Evolutionary conservation across 768 basidiomycete genomes (phyloP).

Genomic region (Tricholomella constricta): DNA sequence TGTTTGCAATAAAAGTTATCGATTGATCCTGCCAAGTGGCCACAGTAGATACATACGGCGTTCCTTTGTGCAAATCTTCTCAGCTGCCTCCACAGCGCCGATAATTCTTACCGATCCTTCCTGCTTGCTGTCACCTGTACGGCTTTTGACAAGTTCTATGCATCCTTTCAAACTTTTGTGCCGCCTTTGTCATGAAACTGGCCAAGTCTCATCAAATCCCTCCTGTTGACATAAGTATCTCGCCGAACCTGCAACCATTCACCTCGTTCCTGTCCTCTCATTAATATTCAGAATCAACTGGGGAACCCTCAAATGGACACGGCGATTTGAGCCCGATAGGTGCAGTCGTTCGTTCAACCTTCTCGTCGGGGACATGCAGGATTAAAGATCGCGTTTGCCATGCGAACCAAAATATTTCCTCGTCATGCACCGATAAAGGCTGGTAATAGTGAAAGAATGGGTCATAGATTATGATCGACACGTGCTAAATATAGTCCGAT

Average conservation of each 20-base stretch:
- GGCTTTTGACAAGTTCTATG: not conserved
- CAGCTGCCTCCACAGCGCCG: no score
- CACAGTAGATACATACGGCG: not conserved
- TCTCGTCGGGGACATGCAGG: not conserved
- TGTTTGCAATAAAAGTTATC: not conserved
- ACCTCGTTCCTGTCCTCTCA: no score
- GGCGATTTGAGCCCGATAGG: not conserved
- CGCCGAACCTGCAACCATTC: not conserved
- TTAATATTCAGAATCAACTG: no score
- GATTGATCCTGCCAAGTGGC: not conserved
- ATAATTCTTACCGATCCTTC: no score
- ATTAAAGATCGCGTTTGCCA: not conserved
- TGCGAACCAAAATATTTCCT: not conserved
- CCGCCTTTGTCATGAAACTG: not conserved
- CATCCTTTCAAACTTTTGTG: not conserved
- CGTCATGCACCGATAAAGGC: not conserved
- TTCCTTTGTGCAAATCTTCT: not conserved
- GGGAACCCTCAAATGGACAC: not conserved
- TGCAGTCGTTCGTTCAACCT: not conserved
- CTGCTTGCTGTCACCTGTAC: not conserved
- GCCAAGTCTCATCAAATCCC: not conserved
- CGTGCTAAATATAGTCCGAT: slow-evolving; percentile 8
- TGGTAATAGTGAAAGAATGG: not conserved
- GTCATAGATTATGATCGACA: not conserved
- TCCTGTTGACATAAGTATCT: not conserved